Evolutionary conservation across 768 basidiomycete genomes (phyloP), one percentile per base, ranked within the genome.

Genomic region (Auricularia cornea): DNA sequence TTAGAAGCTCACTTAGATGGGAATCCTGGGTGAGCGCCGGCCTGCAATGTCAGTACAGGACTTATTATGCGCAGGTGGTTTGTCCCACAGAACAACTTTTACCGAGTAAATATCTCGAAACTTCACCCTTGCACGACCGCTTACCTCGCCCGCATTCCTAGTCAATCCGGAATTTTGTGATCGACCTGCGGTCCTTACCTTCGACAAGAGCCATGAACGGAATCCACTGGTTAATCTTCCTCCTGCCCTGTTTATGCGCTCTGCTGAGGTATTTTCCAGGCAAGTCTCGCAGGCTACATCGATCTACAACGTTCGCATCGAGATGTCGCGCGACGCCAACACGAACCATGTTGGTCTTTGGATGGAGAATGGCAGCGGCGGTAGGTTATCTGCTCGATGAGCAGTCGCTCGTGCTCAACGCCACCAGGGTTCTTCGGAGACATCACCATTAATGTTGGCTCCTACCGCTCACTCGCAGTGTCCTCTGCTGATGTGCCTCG

Each of bases 201-300:
- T 59, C 60, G 32, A 60, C 59, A 29, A 28, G 28, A 18, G 20
- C 35, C n/a, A 64, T 64, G 14, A 67, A 60, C 33, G 67, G 60
- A 6, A 44, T 68, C 16, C 67, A 68, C 52, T 68, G 67, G 67
- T 48, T 8, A 8, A 18, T 18, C 8, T 40, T 8, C 38, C 38
- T 8, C 8, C 38, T 40, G 8, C 8, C 38, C 38, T 8, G 8
- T 18, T 18, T 40, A 18, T 40, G 8, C 38, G 38, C 38, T 18
- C 38, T 18, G 38, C 38, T 18, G 8, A 18, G 18, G 6, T 48
- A 20, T 20, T 12, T 6, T 23, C 5, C 44, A 48, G 44, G 54
- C 67, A 68, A 62, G 67, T 68, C 30, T 57, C 67, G 23, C 67
- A 68, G 40, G 54, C 54, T 3, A 57, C 54, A 26, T 57, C 54